Percentiles rank a stretch among this genome's conserved stretches.
Conservation (phyloP, 371 early-diverging fungal species). For the Mortierella sp. region DNA sequence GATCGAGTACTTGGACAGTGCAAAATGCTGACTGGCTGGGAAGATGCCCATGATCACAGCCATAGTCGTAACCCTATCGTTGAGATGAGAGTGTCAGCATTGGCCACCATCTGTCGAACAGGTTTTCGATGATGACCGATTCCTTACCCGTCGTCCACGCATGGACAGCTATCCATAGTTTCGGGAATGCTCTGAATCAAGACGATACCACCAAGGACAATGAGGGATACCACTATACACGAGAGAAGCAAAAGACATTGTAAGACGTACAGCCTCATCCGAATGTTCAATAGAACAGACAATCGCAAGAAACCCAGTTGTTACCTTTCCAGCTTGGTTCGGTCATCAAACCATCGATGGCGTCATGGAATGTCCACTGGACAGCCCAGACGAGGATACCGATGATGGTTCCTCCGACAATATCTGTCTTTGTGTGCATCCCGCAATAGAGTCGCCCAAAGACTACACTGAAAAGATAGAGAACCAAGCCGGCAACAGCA, state of each 20-base stretch:
- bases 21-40: conserved; percentile 48
- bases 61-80: conserved; percentile 41
- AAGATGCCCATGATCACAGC: conserved; percentile 49
- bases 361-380: conserved; percentile 65
- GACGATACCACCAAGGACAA: conserved; percentile 33
- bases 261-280: too few species aligned
- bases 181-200: conserved; percentile 76
- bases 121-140: too few species aligned
- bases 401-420: conserved; percentile 70
- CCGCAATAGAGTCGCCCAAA: conserved; percentile 79
- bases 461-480: conserved; percentile 72
- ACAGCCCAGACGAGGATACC: conserved; percentile 67
- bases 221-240: too few species aligned
- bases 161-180: conserved; percentile 82
- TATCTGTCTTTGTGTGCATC: conserved; percentile 80
- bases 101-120: too few species aligned
- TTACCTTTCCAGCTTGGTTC: conserved; percentile 60
- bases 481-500: conserved; percentile 45
- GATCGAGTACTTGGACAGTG: conserved; percentile 23
- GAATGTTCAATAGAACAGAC: too few species aligned
- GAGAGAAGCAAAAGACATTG: too few species aligned
- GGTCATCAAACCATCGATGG: conserved; percentile 61
- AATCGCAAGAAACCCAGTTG: conserved; percentile 4
- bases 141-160: conserved; percentile 74
- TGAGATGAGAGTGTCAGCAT: too few species aligned